Evolutionary conservation across 163 green algal species (phyloP), one percentile per base, ranked within the genome.

Genomic region (Scenedesmus sp.): DNA sequence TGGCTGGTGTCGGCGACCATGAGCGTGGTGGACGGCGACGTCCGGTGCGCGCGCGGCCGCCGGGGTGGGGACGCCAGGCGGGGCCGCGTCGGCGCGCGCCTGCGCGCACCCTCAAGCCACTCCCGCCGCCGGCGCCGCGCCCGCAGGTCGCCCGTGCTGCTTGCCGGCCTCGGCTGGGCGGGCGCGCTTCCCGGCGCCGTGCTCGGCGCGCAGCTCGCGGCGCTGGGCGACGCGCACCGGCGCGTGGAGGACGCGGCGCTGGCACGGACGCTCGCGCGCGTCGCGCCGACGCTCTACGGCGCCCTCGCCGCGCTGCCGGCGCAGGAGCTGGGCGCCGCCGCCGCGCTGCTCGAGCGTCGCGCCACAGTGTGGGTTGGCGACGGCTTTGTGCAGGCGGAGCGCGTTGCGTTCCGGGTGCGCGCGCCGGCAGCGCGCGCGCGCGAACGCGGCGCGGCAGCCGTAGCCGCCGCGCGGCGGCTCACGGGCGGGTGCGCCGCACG

Each of bases 311-410:
- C 15, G 14, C 62, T 69, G 11, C 33, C 80, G 6, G 77, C 87
- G 53, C 58, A 83, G 71, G 84, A 91, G 70, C 72, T 89, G 42
- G 82, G 80, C 39, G 78, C 70, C 20, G 80, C 80, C 17, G 53
- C 60, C 28, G 73, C 74, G 15, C 20, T 90, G 53, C 84, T 94
- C 64, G 51, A 83, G 29, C 86, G 80, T 45, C 75, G 48, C 5
- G 54, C 71, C 44, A 91, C 83, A 60, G 86, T 96, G 62, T 96
- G 88, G 89, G 89, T 94, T 26, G 91, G 91, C 36, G 83, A 89
- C 47, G 86, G 88, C 18, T 96, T 96, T 62, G 87, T 85, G 5
- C 47, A 81, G 0, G 77, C 84, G 0, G 75, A 71, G 28, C 45
- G 78, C 2, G 91, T 94, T 9, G 87, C 89, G 4, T 90, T 93